Percentiles rank a stretch among this genome's conserved stretches.
These are phyloP conservation scores for Rosa persica DNA, from an alignment of 306 rosid species.

Conservation along the genomic window DNA sequence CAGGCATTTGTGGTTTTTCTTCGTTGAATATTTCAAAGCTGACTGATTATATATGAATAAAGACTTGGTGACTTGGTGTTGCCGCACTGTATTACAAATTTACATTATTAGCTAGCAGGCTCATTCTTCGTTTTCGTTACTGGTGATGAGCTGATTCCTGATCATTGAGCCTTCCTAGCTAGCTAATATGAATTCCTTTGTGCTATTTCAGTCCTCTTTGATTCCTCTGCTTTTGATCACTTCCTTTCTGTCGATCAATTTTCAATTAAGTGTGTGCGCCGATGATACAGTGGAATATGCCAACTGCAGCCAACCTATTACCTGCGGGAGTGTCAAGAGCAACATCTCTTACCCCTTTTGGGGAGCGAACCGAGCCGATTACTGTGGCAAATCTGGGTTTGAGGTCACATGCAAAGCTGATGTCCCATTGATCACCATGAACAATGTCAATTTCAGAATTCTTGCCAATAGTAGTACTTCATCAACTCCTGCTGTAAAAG, in stretches of 20 bases:
- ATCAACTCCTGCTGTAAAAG: neutral
- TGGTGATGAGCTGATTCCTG: neutral
- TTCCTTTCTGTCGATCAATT: neutral
- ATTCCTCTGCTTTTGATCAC: slow-evolving; percentile 5
- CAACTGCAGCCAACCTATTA: neutral
- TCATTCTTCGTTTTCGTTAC: neutral
- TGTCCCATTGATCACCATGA: neutral
- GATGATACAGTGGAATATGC: neutral
- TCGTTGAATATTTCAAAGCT: slow-evolving; percentile 1
- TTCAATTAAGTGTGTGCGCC: neutral
- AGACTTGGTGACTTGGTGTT: neutral
- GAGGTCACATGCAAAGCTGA: neutral
- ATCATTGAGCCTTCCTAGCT: neutral
- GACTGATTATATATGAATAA: neutral
- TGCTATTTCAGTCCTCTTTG: neutral
- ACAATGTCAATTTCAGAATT: neutral
- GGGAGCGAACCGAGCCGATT: slow-evolving; percentile 13
- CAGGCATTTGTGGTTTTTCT: neutral
- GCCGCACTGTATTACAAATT: neutral
- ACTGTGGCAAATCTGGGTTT: slow-evolving; percentile 19
- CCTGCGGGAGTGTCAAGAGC: neutral
- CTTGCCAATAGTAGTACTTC: neutral
- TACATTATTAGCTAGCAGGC: neutral
- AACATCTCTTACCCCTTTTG: slow-evolving; percentile 25
- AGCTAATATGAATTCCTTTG: neutral